These are phyloP conservation scores for Austroboletus rostrupii DNA, from an alignment of 1,284 basidiomycete species.

Conservation along the genomic window DNA sequence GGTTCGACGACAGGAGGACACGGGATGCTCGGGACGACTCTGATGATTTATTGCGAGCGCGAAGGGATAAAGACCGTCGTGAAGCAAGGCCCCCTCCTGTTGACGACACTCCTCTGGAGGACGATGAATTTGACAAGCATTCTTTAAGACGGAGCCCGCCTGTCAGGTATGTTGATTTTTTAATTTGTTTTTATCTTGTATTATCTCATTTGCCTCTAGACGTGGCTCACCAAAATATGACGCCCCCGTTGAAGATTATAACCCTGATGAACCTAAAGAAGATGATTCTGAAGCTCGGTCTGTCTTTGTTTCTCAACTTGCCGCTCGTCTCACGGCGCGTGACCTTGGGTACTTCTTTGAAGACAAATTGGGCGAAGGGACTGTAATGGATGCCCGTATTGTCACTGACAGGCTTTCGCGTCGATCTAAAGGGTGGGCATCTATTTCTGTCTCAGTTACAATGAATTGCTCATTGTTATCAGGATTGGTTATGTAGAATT, in stretches of 20 bases:
- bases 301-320: constrained; percentile 97
- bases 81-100: constrained; percentile 27
- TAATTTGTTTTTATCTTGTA: constrained; percentile 7
- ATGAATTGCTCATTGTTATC: constrained; percentile 13
- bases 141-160: constrained; percentile 37
- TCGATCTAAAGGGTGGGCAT: constrained; percentile 87
- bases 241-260: constrained; percentile 57
- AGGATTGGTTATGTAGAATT: constrained; percentile 98
- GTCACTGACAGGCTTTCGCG: constrained; percentile 92
- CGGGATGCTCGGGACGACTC: constrained; percentile 58
- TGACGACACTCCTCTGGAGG: constrained; percentile 31
- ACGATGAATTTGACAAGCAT: constrained; percentile 29
- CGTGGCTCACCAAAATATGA: constrained; percentile 75
- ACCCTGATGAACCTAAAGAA: constrained; percentile 74
- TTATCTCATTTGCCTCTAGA: constrained; percentile 32
- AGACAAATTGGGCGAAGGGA: constrained; percentile 88
- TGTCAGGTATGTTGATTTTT: constrained; percentile 35
- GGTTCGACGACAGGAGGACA: constrained; percentile 46
- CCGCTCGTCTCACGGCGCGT: constrained; percentile 89
- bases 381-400: constrained; percentile 92
- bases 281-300: constrained; percentile 94
- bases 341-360: constrained; percentile 99
- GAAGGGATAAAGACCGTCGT: constrained; percentile 37
- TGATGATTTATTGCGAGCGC: constrained; percentile 46
- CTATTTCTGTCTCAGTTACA: neutral